Evolutionary conservation across 2,329 filamentous ascomycete genomes (phyloP).

Genomic region (Aureobasidium sp.): DNA sequence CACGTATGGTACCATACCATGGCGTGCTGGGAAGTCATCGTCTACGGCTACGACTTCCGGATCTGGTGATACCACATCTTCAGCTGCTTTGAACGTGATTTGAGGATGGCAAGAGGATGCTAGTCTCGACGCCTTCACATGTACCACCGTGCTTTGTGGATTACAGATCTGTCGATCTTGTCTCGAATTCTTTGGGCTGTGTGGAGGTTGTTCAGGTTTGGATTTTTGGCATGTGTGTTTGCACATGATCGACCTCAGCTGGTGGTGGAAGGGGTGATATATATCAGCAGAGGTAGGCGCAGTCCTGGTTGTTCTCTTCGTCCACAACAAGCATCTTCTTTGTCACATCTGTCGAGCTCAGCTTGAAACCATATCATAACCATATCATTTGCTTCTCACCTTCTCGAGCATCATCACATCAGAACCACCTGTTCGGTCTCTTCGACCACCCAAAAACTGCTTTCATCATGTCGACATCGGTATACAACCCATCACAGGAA

Average conservation of each 20-base stretch:
- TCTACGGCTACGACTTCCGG: neutral
- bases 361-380: neutral
- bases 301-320: neutral
- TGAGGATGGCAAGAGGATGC: neutral
- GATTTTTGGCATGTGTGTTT: neutral
- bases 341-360: too few relatives aligned
- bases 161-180: neutral
- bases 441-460: neutral
- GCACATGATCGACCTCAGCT: neutral
- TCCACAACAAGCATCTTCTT: neutral
- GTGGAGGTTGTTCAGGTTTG: neutral
- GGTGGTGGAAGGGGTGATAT: neutral
- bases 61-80: too few relatives aligned
- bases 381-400: neutral
- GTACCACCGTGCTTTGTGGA: neutral
- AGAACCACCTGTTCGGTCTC: neutral
- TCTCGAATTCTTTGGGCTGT: neutral
- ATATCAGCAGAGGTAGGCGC: neutral
- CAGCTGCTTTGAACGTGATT: neutral
- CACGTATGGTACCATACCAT: neutral
- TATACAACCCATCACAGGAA: neutral
- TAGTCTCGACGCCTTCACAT: neutral
- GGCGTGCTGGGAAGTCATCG: neutral
- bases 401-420: neutral
- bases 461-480: neutral